Percentiles rank a stretch among this genome's conserved stretches.
phyloP scores from a whole-genome alignment of 768 basidiomycete genomes.

The Lactifluus piperatus region DNA sequence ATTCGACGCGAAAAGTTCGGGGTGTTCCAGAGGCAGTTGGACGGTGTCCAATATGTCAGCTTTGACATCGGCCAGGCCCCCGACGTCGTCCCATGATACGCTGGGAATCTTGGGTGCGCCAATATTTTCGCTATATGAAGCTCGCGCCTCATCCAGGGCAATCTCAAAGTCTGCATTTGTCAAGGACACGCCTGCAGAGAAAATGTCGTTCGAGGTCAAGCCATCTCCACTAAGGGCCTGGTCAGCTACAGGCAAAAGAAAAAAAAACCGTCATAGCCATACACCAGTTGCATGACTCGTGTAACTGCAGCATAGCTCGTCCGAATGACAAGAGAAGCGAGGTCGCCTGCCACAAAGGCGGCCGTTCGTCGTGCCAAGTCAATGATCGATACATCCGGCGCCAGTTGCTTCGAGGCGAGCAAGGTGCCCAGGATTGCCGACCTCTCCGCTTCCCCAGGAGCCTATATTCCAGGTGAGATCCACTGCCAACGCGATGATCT shows the following conservation, averaged over 20 bases:
- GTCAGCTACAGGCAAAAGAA: background rate
- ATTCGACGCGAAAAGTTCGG: slow-evolving; percentile 83
- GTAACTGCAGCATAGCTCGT: slow-evolving; percentile 48
- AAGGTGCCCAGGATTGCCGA: slow-evolving; percentile 46
- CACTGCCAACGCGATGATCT: slow-evolving; percentile 8
- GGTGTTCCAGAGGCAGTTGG: slow-evolving; percentile 83
- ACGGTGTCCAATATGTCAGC: slow-evolving; percentile 93
- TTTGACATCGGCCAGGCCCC: slow-evolving; percentile 82
- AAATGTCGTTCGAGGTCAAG: slow-evolving; percentile 23
- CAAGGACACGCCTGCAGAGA: slow-evolving; percentile 35
- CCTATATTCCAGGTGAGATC: slow-evolving; percentile 35
- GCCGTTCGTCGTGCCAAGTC: slow-evolving; percentile 81
- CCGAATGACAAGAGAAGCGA: slow-evolving; percentile 57
- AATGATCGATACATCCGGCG: slow-evolving; percentile 72
- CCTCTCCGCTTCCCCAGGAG: slow-evolving; percentile 72
- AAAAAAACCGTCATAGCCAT: background rate
- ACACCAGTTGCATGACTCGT: slow-evolving; percentile 28
- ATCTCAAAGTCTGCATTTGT: slow-evolving; percentile 58
- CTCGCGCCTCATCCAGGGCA: slow-evolving; percentile 64
- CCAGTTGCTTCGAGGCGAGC: slow-evolving; percentile 35
- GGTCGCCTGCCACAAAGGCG: slow-evolving; percentile 76
- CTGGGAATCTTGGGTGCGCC: slow-evolving; percentile 96
- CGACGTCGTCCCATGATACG: slow-evolving; percentile 96
- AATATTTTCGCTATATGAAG: slow-evolving; percentile 82
- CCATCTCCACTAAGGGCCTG: slow-evolving; percentile 19